phyloP scores from a whole-genome alignment of 495 filamentous ascomycete genomes.

The Glonium stellatum region DNA sequence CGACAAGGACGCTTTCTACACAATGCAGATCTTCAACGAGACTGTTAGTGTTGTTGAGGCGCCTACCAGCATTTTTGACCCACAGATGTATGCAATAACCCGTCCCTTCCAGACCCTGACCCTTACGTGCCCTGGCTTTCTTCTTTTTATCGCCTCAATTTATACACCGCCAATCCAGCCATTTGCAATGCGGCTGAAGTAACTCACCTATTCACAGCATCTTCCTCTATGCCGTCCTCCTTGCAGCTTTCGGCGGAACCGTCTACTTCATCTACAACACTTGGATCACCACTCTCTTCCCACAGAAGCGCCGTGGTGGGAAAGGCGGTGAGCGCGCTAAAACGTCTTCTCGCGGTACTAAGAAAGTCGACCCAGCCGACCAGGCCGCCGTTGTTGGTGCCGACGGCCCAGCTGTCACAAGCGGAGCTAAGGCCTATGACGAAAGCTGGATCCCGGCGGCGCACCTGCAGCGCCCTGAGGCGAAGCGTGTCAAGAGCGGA shows the following conservation, averaged over 20 bases:
- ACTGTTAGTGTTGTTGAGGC: conserved; percentile 87
- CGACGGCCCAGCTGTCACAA: conserved; percentile 64
- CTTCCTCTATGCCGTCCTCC: conserved; percentile 94
- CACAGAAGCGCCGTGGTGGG: conserved; percentile 68
- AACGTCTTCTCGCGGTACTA: conserved; percentile 49
- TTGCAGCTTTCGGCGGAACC: conserved; percentile 65
- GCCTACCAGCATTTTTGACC: conserved; percentile 88
- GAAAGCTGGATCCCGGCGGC: conserved; percentile 92
- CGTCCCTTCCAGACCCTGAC: conserved; percentile 2
- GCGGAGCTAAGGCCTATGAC: conserved; percentile 69
- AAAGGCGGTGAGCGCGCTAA: conserved; percentile 56
- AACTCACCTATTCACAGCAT: conserved; percentile 48
- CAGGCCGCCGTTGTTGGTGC: conserved; percentile 60
- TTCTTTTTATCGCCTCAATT: conserved; percentile 1
- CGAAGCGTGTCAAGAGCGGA: conserved; percentile 59
- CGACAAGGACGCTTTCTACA: conserved; percentile 58
- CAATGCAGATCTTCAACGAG: conserved; percentile 75
- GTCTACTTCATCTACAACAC: conserved; percentile 96
- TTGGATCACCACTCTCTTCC: conserved; percentile 94
- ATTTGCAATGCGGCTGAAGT: neutral
- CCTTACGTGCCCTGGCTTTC: neutral
- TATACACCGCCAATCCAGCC: conserved; percentile 6
- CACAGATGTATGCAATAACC: conserved; percentile 68
- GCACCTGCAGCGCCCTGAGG: conserved; percentile 81
- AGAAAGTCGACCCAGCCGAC: conserved; percentile 56